These are phyloP conservation scores for Stentor coeruleus DNA, from an alignment of 73 alveolate species.

Conservation along the genomic window DNA sequence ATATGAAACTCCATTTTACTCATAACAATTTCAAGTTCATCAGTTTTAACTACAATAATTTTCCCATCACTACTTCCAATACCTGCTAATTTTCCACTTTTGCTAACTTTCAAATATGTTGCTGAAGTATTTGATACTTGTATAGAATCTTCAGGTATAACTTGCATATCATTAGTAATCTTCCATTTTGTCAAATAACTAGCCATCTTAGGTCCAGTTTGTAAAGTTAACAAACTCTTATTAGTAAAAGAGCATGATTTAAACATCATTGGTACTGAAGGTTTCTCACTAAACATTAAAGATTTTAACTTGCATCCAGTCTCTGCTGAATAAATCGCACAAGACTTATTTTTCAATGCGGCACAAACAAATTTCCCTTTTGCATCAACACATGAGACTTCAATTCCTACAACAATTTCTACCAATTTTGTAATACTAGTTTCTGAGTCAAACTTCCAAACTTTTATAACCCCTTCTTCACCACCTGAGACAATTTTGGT, in stretches of 20 bases:
- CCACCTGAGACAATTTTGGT: background rate
- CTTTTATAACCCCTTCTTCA: background rate
- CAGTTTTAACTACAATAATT: background rate
- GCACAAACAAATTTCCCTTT: background rate
- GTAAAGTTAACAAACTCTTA: background rate
- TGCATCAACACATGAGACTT: background rate
- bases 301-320: background rate
- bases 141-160: conserved; percentile 8
- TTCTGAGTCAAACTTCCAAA: background rate
- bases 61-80: conserved; percentile 28
- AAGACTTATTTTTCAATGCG: background rate
- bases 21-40: background rate
- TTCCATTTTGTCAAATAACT: conserved; percentile 23
- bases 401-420: background rate
- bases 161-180: background rate
- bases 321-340: background rate
- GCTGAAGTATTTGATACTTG: background rate
- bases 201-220: background rate
- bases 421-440: background rate
- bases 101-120: background rate
- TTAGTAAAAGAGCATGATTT: background rate
- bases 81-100: conserved; percentile 5
- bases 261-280: background rate
- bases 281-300: background rate
- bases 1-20: background rate